These are phyloP conservation scores for Biscutella auriculata DNA, from an alignment of 441 rosid species.

Conservation along the genomic window DNA sequence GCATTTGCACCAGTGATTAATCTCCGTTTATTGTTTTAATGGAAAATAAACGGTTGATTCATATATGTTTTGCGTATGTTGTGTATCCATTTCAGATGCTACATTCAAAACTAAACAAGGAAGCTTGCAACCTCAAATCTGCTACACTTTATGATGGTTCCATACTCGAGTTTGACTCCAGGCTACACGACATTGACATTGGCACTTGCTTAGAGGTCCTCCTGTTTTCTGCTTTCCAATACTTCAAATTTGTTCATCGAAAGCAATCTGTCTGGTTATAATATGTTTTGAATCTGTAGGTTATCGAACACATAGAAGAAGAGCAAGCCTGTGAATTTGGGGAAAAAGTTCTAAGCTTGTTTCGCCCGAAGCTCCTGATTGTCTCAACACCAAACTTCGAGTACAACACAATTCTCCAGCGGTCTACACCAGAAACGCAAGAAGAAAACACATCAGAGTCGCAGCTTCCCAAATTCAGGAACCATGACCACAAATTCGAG, in stretches of 20 bases:
- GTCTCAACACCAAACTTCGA: conserved; percentile 92
- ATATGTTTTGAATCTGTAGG: conserved; percentile 31
- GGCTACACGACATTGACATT: conserved; percentile 56
- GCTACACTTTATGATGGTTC: conserved; percentile 85
- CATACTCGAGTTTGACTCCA: conserved; percentile 57
- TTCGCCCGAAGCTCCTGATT: conserved; percentile 56
- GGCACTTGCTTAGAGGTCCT: conserved; percentile 92
- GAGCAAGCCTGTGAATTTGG: conserved; percentile 71
- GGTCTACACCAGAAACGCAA: conserved; percentile 30
- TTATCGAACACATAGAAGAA: conserved; percentile 98
- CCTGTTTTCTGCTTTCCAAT: background rate
- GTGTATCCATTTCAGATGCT: conserved; percentile 46
- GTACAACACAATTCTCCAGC: conserved; percentile 76
- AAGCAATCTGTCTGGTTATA: background rate
- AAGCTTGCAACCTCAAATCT: conserved; percentile 37
- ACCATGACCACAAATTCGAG: conserved; percentile 96
- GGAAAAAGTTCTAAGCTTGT: conserved; percentile 45
- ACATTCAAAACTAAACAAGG: conserved; percentile 59
- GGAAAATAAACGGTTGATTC: background rate
- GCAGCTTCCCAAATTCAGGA: conserved; percentile 60
- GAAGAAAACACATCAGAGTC: conserved; percentile 48
- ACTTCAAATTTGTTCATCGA: background rate
- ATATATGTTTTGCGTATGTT: background rate
- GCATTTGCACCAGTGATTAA: background rate
- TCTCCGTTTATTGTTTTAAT: background rate